A percentile compares a stretch with the other conserved stretches of the same genome.
Evolutionary conservation across 2,329 filamentous ascomycete species (phyloP).

Genomic region (Claviceps sorghi): DNA sequence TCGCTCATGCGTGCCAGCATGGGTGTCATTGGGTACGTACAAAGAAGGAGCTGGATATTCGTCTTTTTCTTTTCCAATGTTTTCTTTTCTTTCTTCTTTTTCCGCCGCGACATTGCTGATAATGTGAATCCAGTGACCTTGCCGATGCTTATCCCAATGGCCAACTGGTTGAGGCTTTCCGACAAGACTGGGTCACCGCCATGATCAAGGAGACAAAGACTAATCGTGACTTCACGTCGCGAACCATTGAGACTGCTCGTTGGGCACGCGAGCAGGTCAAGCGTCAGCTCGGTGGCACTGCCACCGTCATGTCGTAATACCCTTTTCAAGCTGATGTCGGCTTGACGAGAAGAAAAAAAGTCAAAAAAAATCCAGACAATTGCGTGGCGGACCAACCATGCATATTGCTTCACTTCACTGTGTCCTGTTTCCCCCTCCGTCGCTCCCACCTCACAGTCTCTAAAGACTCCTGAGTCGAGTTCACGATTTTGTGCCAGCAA

Average conservation of each 20-base stretch:
- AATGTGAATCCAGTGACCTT: constrained; percentile 53
- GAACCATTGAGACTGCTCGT: constrained; percentile 85
- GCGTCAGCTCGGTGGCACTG: constrained; percentile 54
- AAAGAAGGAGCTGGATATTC: not conserved
- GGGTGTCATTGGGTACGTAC: constrained; percentile 83
- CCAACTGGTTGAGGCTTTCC: constrained; percentile 71
- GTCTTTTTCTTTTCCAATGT: not conserved
- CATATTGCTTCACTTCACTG: not conserved
- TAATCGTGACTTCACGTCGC: constrained; percentile 71
- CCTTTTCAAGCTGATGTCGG: constrained; percentile 17
- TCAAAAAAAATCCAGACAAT: not conserved
- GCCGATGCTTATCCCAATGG: constrained; percentile 88
- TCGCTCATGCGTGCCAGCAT: constrained; percentile 84
- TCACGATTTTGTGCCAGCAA: not conserved
- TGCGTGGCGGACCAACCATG: constrained; percentile 3
- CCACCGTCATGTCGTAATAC: constrained; percentile 36
- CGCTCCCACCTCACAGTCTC: not conserved
- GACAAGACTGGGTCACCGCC: constrained; percentile 73
- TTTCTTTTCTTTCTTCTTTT: too few relatives aligned
- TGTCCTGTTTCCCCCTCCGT: not conserved
- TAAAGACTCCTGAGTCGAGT: not conserved
- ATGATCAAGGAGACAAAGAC: constrained; percentile 87
- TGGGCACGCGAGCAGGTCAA: constrained; percentile 98
- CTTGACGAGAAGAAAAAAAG: not conserved
- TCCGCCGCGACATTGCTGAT: constrained; percentile 1